Percentiles rank a stretch among this genome's conserved stretches.
Evolutionary conservation across 208 protist species (phyloP).

Genomic region (Crithidia brevicula): DNA sequence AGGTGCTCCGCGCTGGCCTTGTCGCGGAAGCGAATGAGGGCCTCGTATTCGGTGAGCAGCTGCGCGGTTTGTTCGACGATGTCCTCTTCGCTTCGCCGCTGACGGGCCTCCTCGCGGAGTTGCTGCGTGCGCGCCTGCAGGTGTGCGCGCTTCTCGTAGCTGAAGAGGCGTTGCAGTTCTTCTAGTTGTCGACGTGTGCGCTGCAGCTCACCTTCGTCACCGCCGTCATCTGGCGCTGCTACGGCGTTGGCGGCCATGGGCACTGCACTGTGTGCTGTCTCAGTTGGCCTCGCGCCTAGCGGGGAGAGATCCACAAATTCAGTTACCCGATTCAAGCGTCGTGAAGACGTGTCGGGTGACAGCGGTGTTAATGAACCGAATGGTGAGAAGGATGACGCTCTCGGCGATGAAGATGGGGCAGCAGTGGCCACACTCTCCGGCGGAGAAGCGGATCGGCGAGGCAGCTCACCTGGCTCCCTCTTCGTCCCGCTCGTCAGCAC

Average conservation of each 20-base stretch:
- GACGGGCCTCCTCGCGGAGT: conserved; percentile 25
- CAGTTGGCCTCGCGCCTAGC: no score
- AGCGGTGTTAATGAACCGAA: not conserved
- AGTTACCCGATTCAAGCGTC: no score
- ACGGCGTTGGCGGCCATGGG: not conserved
- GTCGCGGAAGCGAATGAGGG: conserved; percentile 22
- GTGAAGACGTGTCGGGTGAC: not conserved
- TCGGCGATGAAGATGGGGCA: not conserved
- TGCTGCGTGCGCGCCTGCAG: conserved; percentile 32
- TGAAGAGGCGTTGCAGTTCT: conserved; percentile 29
- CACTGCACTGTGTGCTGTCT: no score
- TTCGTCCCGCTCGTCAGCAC: no score
- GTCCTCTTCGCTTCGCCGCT: conserved; percentile 13
- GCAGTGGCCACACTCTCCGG: conserved; percentile 2
- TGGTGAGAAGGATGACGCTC: not conserved
- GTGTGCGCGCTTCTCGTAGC: conserved; percentile 28
- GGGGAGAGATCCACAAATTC: no score
- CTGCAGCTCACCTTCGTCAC: conserved; percentile 9
- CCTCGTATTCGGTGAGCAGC: conserved; percentile 30
- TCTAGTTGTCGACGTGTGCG: conserved; percentile 23
- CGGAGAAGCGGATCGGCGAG: not conserved
- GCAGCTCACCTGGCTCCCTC: no score
- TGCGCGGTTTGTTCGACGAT: conserved; percentile 19
- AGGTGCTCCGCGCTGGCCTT: conserved; percentile 19
- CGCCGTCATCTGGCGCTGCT: not conserved